These are phyloP conservation scores for Diaporthe citrichinensis DNA, from an alignment of 2,329 filamentous ascomycete genomes.

Conservation along the genomic window DNA sequence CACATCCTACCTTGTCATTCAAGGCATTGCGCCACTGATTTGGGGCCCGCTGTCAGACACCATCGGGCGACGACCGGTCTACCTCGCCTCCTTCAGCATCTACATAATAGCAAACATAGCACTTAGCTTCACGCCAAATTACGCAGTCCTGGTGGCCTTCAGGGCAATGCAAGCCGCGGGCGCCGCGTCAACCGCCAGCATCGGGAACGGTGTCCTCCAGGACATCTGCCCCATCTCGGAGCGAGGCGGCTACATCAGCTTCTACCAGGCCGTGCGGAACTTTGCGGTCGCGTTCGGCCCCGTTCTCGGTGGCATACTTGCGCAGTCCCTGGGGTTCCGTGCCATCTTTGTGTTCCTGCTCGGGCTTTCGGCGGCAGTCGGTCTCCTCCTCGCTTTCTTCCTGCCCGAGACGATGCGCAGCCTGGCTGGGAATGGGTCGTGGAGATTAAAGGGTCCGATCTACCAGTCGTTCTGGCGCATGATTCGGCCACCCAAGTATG, in stretches of 20 bases:
- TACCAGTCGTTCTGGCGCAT: conserved; percentile 56
- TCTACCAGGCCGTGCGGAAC: conserved; percentile 50
- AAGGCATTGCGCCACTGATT: conserved; percentile 64
- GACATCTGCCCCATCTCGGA: conserved; percentile 50
- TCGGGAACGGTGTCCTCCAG: conserved; percentile 55
- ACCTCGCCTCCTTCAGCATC: conserved; percentile 60
- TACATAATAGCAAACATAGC: conserved; percentile 63
- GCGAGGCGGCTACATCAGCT: conserved; percentile 49
- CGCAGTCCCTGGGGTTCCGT: conserved; percentile 49
- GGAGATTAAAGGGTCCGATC: conserved; percentile 53
- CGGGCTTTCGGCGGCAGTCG: conserved; percentile 51
- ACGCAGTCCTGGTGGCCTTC: conserved; percentile 59
- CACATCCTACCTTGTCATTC: conserved; percentile 64
- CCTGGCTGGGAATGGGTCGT: conserved; percentile 55
- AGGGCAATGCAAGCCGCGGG: conserved; percentile 63
- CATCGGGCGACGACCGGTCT: conserved; percentile 59
- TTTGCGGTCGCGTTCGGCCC: conserved; percentile 50
- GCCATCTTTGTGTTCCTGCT: conserved; percentile 51
- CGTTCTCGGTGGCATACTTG: conserved; percentile 51
- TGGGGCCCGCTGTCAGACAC: conserved; percentile 64
- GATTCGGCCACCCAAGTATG: conserved; percentile 40
- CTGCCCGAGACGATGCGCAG: conserved; percentile 51
- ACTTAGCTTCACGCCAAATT: conserved; percentile 59
- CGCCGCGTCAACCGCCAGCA: conserved; percentile 62
- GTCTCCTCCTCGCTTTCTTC: conserved; percentile 51